Conservation (phyloP, 352 stramenopile genomes). For the Globisporangium rhizosaccharum region DNA sequence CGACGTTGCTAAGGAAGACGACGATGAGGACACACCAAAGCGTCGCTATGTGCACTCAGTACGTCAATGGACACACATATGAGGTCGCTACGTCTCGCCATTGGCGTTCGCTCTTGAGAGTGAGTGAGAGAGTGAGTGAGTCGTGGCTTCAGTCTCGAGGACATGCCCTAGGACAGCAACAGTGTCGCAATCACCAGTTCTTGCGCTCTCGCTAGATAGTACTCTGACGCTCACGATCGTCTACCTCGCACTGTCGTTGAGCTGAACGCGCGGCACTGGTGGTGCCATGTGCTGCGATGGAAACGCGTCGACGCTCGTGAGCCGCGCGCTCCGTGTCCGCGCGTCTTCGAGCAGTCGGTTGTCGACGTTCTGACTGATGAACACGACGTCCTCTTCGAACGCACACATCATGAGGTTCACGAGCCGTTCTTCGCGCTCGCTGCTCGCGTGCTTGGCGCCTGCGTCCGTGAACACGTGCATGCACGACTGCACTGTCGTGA, state of each 20-base stretch:
- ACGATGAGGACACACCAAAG: too few species aligned
- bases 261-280: background rate
- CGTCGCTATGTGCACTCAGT: too few species aligned
- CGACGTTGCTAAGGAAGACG: too few species aligned
- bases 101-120: too few species aligned
- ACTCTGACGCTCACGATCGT: too few species aligned
- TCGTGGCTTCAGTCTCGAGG: too few species aligned
- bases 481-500: constrained; percentile 6
- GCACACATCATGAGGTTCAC: constrained; percentile 9
- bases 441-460: background rate
- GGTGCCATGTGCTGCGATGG: background rate
- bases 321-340: background rate
- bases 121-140: too few species aligned
- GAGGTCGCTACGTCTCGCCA: too few species aligned
- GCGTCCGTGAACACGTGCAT: constrained; percentile 2
- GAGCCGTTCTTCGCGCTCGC: background rate
- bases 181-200: too few species aligned
- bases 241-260: background rate
- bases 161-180: too few species aligned
- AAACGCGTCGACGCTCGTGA: background rate
- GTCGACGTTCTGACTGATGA: constrained; percentile 5
- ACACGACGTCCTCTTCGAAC: constrained; percentile 8
- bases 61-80: too few species aligned
- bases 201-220: too few species aligned
- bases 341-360: constrained; percentile 8